Conservation (phyloP, 306 rosid genomes). For the Dicorynia guianensis region DNA sequence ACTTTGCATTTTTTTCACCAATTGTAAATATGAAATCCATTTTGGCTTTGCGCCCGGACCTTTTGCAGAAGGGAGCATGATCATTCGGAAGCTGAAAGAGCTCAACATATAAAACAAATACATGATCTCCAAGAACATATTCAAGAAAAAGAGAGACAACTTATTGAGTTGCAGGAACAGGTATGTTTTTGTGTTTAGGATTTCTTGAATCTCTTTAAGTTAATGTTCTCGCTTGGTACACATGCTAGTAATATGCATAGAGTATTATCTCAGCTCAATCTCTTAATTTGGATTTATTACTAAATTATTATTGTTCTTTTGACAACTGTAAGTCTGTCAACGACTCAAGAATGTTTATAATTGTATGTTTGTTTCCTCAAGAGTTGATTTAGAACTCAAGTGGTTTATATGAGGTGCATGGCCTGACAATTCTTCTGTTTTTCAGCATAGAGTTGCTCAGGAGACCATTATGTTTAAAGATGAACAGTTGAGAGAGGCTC, state of each 20-base stretch:
- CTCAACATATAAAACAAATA: constrained; percentile 86
- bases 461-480: constrained; percentile 86
- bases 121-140: constrained; percentile 91
- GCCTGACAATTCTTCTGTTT: constrained; percentile 40
- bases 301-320: neutral
- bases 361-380: neutral
- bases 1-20: neutral
- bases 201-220: neutral
- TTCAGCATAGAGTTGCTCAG: constrained; percentile 95
- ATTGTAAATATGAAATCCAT: neutral
- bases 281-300: neutral
- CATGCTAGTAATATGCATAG: neutral
- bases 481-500: constrained; percentile 92
- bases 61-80: constrained; percentile 90
- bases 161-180: constrained; percentile 93
- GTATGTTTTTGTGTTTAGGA: constrained; percentile 45
- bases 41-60: constrained; percentile 27
- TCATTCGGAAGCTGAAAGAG: constrained; percentile 96
- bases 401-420: constrained; percentile 14
- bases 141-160: constrained; percentile 95
- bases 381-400: constrained; percentile 4
- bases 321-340: neutral
- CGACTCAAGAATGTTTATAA: neutral
- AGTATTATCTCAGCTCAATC: neutral
- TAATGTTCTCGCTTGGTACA: neutral